Evolutionary conservation across 768 basidiomycete genomes (phyloP), one percentile per base, ranked within the genome.

Genomic region (Imleria badia): DNA sequence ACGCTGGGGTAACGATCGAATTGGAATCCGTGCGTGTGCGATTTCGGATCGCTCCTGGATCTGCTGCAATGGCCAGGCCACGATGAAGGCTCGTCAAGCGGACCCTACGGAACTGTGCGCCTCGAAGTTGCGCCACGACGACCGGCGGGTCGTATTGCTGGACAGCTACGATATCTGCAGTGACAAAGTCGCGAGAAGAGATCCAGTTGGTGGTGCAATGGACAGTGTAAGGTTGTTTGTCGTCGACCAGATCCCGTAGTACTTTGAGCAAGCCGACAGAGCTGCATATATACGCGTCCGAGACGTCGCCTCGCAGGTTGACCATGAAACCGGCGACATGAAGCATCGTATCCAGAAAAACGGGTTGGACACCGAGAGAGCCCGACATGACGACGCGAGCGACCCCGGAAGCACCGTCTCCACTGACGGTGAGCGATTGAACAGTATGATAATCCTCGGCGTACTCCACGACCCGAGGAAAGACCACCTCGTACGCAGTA

Each of bases 271-370:
- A 62, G 15, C 75, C 79, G 30, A 87, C 73, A 22, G 78, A 75
- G 29, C 71, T 78, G 73, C 88, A 90, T 50, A 91, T 85, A 64
- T 80, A 85, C 1, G 78, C 84, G 49, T 86, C 79, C 26, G 79
- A 72, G 23, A 73, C 50, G 11, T 72, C 67, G 9, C 78, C 80
- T 38, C 76, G 78, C 62, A 82, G 64, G 66, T 90, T 91, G 23
- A 82, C 78, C 33, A 89, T 71, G 67, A 90, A 87, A 4, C 89
- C 89, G 0, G 87, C 81, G 35, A 81, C 76, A 54, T 90, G 89
- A 30, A 89, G 71, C 30, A 90, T 72, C 0, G 84, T 81, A 58
- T 90, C 88, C 53, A 81, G 72, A 68, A 89, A 87, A 23, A 86
- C 64, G 6, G 83, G 81, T 55, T 85, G 78, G 4, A 74, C 69